phyloP scores from a whole-genome alignment of 495 filamentous ascomycete species.

The Cercophora scortea region DNA sequence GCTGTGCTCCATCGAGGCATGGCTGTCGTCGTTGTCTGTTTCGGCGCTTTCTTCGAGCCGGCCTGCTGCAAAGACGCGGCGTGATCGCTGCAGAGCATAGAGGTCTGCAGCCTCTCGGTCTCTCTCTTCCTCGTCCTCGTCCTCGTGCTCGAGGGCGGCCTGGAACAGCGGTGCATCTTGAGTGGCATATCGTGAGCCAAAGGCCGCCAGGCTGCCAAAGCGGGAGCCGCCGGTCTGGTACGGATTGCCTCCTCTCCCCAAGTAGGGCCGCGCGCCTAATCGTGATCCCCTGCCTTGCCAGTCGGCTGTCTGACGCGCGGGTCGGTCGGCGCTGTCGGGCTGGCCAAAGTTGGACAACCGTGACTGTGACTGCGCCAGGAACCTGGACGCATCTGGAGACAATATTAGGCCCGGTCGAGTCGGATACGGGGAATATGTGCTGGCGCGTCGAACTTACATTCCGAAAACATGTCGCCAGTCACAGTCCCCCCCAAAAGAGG shows the following conservation, averaged over 20 bases:
- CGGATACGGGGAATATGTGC: slow-evolving; percentile 1
- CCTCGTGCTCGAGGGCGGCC: slow-evolving; percentile 57
- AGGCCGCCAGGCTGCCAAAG: slow-evolving; percentile 65
- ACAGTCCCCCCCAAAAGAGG: slow-evolving; percentile 16
- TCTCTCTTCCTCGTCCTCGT: slow-evolving; percentile 80
- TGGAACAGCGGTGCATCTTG: slow-evolving; percentile 88
- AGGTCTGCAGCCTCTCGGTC: slow-evolving; percentile 89
- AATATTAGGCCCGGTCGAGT: slow-evolving; percentile 2
- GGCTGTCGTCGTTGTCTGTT: slow-evolving; percentile 58
- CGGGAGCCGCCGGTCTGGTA: slow-evolving; percentile 63
- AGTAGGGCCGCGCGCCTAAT: slow-evolving; percentile 25
- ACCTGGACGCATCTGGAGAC: slow-evolving; percentile 84
- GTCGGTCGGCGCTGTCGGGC: slow-evolving; percentile 45
- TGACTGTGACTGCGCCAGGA: slow-evolving; percentile 95
- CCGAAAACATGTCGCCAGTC: slow-evolving; percentile 73
- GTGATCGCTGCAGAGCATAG: slow-evolving; percentile 81
- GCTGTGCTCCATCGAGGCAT: slow-evolving; percentile 47
- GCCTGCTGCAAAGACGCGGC: slow-evolving; percentile 77
- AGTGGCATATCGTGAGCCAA: slow-evolving; percentile 61
- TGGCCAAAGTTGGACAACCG: slow-evolving; percentile 58
- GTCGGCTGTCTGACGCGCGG: slow-evolving; percentile 22
- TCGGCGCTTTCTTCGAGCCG: slow-evolving; percentile 74
- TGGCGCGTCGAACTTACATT: slow-evolving; percentile 60
- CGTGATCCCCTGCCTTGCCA: slow-evolving; percentile 29
- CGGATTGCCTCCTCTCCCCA: slow-evolving; percentile 48